Evolutionary conservation across 2,329 filamentous ascomycete genomes (phyloP), one percentile per base, ranked within the genome.

Genomic region (Helicocarpus griseus): DNA sequence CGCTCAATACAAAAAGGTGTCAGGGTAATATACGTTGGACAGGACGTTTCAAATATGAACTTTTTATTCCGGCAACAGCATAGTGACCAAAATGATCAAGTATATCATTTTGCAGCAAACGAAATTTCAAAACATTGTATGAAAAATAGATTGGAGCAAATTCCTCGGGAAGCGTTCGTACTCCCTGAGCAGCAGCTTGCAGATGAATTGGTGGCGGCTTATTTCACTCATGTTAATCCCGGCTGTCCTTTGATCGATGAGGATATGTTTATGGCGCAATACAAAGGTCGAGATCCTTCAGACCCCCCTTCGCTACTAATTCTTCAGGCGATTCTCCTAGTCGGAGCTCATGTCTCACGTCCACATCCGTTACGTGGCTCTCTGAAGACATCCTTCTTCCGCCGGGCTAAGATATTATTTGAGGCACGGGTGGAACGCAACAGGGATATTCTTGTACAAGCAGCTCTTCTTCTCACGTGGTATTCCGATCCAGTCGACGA

Each of bases 21-120:
- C 14, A 71, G 76, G 22, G 71, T 76, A 9, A 77, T 75, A 51
- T 80, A 77, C 57, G 76, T 80, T 41, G 77, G 77, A 5, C 75
- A 76, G 51, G 76, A 78, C 55, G 71, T 77, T 53, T 80, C 77
- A 31, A 80, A 79, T 53, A 69, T 79, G 57, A 77, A 77, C 50
- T 78, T 78, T 56, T 64, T 79, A 39, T 72, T 79, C 26, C 73
- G 75, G 11, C 76, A 78, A 54, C 73, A 75, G 53, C 61, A 72
- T 60, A 49, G 44, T n/a, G 67, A 69, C 33, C 64, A 64, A 51
- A 67, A 70, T 52, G 67, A 69, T 40, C 63, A 69, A 55, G 56
- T 74, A 57, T 69, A 70, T 51, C 70, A 73, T 56, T 72, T 72
- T 54, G 67, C 70, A 4, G 67, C 68, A 40, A 72, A 71, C 55